These are phyloP conservation scores for Ophiorrhiza pumila DNA, from an alignment of 257 asterid species.

Conservation along the genomic window DNA sequence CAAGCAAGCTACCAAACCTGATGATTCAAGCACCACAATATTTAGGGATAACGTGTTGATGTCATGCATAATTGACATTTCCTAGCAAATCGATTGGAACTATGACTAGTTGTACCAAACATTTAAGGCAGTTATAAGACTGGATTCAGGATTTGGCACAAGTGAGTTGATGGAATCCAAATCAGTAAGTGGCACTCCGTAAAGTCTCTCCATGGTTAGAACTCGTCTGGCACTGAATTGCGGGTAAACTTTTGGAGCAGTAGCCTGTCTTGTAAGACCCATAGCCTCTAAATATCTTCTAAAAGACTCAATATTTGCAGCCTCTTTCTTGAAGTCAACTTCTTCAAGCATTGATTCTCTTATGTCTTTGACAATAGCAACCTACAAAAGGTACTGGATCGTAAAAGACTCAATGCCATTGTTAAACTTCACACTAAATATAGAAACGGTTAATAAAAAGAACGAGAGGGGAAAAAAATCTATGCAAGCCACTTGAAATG, in stretches of 20 bases:
- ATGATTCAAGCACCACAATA: conserved; percentile 7
- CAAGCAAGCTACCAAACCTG: conserved; percentile 98
- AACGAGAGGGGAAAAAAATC: not conserved
- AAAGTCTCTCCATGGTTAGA: conserved; percentile 94
- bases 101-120: conserved; percentile 62
- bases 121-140: conserved; percentile 94
- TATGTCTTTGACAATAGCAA: conserved; percentile 91
- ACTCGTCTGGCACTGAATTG: conserved; percentile 64
- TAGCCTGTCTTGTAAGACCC: conserved; percentile 91
- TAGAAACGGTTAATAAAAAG: not conserved
- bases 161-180: conserved; percentile 81
- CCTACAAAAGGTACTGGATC: conserved; percentile 38
- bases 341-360: conserved; percentile 98
- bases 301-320: conserved; percentile 77
- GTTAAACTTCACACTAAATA: not conserved
- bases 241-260: conserved; percentile 85
- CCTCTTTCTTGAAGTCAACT: conserved; percentile 93
- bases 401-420: not conserved
- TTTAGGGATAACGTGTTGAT: not conserved
- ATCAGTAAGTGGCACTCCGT: conserved; percentile 97
- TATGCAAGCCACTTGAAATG: not conserved
- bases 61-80: not conserved
- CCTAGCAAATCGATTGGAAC: conserved; percentile 7
- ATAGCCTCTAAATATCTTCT: conserved; percentile 78
- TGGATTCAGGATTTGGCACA: conserved; percentile 78